phyloP scores from a whole-genome alignment of 2,329 filamentous ascomycete genomes.

The Penicillium crustosum region DNA sequence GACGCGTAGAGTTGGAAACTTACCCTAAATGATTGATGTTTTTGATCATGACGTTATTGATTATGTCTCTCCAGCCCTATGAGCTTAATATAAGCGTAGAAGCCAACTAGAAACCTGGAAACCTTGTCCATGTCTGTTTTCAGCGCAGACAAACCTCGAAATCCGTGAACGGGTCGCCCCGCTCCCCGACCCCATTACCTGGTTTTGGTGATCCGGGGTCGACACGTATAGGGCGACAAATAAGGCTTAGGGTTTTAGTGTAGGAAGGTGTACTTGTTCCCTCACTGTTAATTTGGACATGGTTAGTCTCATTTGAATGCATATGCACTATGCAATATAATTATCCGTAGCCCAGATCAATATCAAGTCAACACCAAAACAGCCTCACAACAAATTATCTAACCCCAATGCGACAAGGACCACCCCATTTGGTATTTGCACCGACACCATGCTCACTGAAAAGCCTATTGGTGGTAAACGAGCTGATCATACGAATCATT shows the following conservation, averaged over 20 bases:
- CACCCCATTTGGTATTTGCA: background rate
- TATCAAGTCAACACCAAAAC: background rate
- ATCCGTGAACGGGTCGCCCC: background rate
- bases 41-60: background rate
- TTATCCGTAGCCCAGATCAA: background rate
- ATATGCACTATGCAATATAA: background rate
- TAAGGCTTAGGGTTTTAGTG: no score
- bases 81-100: background rate
- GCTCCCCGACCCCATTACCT: background rate
- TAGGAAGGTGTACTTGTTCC: background rate
- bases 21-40: background rate
- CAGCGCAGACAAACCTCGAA: background rate
- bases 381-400: conserved; percentile 9
- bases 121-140: background rate
- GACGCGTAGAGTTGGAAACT: background rate
- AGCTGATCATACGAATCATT: conserved; percentile 18
- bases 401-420: background rate
- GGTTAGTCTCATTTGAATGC: background rate
- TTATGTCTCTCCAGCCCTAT: background rate
- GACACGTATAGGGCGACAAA: background rate
- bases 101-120: background rate
- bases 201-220: background rate
- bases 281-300: background rate
- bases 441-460: background rate
- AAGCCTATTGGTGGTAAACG: background rate